A percentile compares a stretch with the other conserved stretches of the same genome.
These are phyloP conservation scores for Tulasnella sp. DNA, from an alignment of 768 basidiomycete genomes.

Conservation along the genomic window DNA sequence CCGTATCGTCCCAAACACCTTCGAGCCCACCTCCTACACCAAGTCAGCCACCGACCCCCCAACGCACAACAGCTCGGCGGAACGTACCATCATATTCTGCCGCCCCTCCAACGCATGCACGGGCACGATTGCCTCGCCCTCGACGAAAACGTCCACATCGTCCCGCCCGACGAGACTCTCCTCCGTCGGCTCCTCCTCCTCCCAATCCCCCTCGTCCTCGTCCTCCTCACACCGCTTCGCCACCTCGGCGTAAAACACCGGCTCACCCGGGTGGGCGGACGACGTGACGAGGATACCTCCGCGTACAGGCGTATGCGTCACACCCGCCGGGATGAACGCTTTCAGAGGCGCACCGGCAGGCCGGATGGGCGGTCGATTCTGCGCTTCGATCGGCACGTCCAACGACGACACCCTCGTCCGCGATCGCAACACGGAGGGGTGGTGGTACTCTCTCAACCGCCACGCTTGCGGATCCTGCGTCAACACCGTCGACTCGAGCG, in stretches of 20 bases:
- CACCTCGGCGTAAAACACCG: not conserved
- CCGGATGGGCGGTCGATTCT: not conserved
- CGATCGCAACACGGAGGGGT: not conserved
- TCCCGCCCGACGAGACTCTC: not conserved
- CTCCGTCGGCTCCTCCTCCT: constrained; percentile 1
- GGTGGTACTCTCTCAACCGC: constrained; percentile 11
- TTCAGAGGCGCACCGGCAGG: not conserved
- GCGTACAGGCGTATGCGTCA: not conserved
- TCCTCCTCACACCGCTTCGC: not conserved
- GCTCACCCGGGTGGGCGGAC: not conserved
- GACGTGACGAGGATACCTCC: not conserved
- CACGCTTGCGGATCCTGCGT: constrained; percentile 9
- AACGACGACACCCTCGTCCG: not conserved
- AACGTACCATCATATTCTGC: constrained; percentile 6
- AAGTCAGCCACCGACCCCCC: not conserved
- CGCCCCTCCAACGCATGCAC: not conserved
- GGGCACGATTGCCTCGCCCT: constrained; percentile 2
- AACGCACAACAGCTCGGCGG: not conserved
- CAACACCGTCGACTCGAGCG: not conserved
- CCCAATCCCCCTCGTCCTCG: constrained; percentile 2
- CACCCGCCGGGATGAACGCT: not conserved
- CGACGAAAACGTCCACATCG: constrained; percentile 8
- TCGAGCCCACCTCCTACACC: not conserved
- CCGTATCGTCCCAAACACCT: constrained; percentile 47
- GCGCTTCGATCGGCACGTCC: not conserved